phyloP scores from a whole-genome alignment of 176 grass and related monocot genomes.

The Zea luxurians region DNA sequence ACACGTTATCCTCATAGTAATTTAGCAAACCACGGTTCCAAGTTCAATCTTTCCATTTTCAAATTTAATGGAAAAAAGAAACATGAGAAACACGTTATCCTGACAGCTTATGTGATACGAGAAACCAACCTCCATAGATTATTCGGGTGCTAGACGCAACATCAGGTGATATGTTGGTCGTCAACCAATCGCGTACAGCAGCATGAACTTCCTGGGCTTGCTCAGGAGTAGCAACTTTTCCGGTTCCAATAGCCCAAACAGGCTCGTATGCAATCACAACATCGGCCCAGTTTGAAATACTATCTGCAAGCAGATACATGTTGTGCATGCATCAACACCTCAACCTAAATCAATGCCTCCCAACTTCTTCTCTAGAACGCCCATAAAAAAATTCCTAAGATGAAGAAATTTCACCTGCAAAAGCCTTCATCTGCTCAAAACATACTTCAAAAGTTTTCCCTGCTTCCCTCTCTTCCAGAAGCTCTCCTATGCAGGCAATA shows the following conservation, averaged over 20 bases:
- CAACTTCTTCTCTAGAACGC: not conserved
- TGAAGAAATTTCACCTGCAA: slow-evolving; percentile 59
- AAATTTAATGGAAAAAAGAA: not conserved
- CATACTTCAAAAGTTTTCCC: slow-evolving; percentile 99
- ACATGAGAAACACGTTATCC: not conserved
- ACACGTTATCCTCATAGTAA: not conserved
- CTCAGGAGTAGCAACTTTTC: slow-evolving; percentile 88
- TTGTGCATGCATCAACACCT: slow-evolving; percentile 19
- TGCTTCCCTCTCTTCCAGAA: slow-evolving; percentile 93
- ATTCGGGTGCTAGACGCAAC: slow-evolving; percentile 84
- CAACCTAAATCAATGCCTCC: not conserved
- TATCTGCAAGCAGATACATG: slow-evolving; percentile 64
- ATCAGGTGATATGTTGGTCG: slow-evolving; percentile 81
- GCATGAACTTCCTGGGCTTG: slow-evolving; percentile 97
- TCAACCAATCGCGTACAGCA: slow-evolving; percentile 87
- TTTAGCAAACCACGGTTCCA: not conserved
- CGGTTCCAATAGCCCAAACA: slow-evolving; percentile 97
- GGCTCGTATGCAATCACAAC: slow-evolving; percentile 98
- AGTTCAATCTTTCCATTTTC: not conserved
- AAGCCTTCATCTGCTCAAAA: slow-evolving; percentile 92
- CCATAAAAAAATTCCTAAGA: not conserved
- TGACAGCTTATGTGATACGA: not conserved
- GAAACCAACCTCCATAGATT: slow-evolving; percentile 88
- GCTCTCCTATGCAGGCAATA: slow-evolving; percentile 95
- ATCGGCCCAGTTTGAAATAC: slow-evolving; percentile 69